phyloP scores from a whole-genome alignment of 768 basidiomycete species.

The Lyophyllum semitale region DNA sequence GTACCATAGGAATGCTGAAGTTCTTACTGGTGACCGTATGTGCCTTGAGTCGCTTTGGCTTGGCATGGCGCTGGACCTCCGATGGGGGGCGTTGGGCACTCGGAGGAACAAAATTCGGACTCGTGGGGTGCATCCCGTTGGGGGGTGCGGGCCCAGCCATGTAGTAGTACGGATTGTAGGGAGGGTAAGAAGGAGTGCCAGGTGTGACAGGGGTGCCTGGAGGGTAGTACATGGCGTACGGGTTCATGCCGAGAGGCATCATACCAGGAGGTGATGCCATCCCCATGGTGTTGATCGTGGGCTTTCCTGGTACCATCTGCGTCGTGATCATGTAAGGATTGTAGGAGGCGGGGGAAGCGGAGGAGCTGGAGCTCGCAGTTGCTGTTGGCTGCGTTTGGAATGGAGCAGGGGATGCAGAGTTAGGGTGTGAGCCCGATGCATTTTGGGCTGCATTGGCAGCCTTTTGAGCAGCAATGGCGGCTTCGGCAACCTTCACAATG shows the following conservation, averaged over 20 bases:
- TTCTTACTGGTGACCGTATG: conserved; percentile 80
- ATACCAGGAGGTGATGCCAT: conserved; percentile 5
- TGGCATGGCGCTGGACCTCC: conserved; percentile 51
- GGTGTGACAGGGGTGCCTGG: conserved; percentile 42
- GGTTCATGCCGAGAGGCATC: conserved; percentile 31
- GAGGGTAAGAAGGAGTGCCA: conserved; percentile 25
- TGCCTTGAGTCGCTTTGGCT: conserved; percentile 78
- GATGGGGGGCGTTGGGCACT: conserved; percentile 25
- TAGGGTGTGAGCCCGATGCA: background rate
- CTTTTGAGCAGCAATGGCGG: conserved; percentile 35
- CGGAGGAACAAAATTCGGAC: conserved; percentile 27
- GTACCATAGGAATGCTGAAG: conserved; percentile 77
- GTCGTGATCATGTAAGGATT: conserved; percentile 25
- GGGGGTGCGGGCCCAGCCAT: conserved; percentile 39
- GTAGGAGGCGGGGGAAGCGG: conserved; percentile 19
- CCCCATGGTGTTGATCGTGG: conserved; percentile 27
- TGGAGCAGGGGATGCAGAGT: conserved; percentile 9
- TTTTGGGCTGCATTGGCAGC: conserved; percentile 16
- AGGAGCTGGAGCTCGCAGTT: conserved; percentile 5
- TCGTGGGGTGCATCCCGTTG: conserved; percentile 36
- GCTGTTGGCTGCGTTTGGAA: conserved; percentile 5
- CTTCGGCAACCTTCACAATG: conserved; percentile 39
- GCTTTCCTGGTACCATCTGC: conserved; percentile 13
- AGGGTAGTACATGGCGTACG: conserved; percentile 45
- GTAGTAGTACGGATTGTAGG: conserved; percentile 45